These are phyloP conservation scores for Boechera divaricarpa DNA, from an alignment of 345 rosid genomes.

Conservation along the genomic window DNA sequence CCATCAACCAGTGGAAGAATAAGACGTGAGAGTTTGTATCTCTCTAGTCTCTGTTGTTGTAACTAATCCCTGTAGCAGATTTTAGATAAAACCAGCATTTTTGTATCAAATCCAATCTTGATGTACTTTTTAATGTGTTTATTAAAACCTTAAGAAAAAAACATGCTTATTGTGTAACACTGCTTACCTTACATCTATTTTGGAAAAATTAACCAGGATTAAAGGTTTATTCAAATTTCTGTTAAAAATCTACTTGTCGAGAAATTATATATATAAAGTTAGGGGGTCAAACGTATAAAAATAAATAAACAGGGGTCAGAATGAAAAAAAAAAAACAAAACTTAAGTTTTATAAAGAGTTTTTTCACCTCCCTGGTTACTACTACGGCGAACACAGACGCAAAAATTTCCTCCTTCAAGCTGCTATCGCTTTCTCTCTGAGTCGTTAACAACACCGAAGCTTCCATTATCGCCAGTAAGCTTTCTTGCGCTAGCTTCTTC, in stretches of 20 bases:
- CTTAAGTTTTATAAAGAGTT: neutral
- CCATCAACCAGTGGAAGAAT: conserved; percentile 64
- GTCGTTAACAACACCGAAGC: neutral
- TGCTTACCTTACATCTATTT: no score
- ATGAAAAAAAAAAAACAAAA: neutral
- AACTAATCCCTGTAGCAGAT: conserved; percentile 11
- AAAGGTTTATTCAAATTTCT: neutral
- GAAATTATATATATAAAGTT: neutral
- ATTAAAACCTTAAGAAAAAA: neutral
- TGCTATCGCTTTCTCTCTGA: neutral
- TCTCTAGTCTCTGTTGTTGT: conserved; percentile 12
- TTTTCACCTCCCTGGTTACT: neutral
- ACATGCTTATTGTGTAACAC: neutral
- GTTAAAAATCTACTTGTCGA: neutral
- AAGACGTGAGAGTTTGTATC: conserved; percentile 24
- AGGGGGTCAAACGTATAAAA: conserved; percentile 6
- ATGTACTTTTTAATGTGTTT: neutral
- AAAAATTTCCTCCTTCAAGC: neutral
- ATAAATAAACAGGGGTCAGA: neutral
- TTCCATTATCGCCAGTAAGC: conserved; percentile 9
- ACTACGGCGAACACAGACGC: conserved; percentile 1
- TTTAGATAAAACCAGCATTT: conserved; percentile 3
- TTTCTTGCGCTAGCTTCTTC: neutral
- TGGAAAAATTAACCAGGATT: neutral
- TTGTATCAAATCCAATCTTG: conserved; percentile 4